Evolutionary conservation across 2,329 filamentous ascomycete genomes (phyloP).

Genomic region (Hirsutella minnesotensis): DNA sequence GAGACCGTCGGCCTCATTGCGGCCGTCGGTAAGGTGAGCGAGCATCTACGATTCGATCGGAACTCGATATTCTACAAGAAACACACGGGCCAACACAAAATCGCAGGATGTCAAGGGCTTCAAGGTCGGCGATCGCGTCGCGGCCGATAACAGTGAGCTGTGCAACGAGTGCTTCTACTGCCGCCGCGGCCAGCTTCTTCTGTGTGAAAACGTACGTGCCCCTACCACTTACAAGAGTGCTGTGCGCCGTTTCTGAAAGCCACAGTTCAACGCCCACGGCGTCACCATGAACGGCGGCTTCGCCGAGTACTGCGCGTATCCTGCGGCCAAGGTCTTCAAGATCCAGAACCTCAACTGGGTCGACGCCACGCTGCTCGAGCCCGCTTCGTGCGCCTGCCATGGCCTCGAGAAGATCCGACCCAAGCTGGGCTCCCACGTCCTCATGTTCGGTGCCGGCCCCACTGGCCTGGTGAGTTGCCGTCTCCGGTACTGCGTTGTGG

Average conservation of each 20-base stretch:
- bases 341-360: slow-evolving; percentile 53
- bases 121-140: slow-evolving; percentile 50
- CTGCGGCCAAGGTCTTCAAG: slow-evolving; percentile 47
- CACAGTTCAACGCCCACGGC: slow-evolving; percentile 50
- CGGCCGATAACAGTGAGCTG: slow-evolving; percentile 52
- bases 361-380: slow-evolving; percentile 60
- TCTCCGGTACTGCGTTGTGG: not conserved
- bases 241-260: not conserved
- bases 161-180: slow-evolving; percentile 67
- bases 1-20: slow-evolving; percentile 57
- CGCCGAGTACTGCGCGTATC: slow-evolving; percentile 52
- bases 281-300: slow-evolving; percentile 61
- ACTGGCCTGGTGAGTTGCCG: slow-evolving; percentile 42
- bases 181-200: slow-evolving; percentile 52
- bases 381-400: slow-evolving; percentile 60
- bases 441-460: slow-evolving; percentile 56
- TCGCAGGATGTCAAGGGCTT: slow-evolving; percentile 44
- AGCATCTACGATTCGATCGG: no score
- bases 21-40: slow-evolving; percentile 32
- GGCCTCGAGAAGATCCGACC: slow-evolving; percentile 58
- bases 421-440: slow-evolving; percentile 50
- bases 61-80: no score
- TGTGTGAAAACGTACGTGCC: slow-evolving; percentile 47
- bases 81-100: not conserved
- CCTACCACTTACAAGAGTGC: not conserved